Evolutionary conservation across 2,329 filamentous ascomycete genomes (phyloP), one percentile per base, ranked within the genome.

Genomic region (Lasiodiplodia gonubiensis): DNA sequence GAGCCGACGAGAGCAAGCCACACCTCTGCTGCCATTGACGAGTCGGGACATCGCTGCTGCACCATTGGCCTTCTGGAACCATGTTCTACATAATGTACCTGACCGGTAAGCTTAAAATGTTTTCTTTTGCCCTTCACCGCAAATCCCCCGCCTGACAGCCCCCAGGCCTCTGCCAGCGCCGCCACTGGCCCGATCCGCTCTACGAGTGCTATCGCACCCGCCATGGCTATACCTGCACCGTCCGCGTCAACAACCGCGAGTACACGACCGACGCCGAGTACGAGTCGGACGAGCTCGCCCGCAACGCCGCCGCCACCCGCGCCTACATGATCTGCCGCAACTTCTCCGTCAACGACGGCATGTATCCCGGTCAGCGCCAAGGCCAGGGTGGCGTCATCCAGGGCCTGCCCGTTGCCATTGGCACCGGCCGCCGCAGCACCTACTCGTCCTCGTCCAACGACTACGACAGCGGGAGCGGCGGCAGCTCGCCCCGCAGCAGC

Each of bases 321-420:
- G 94, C 94, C 68, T 98, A 97, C 81, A 94, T 97, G 88, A 95
- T 97, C 72, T 97, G 94, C 85, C 91, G 93, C 71, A 97, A 97
- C 85, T 97, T 97, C 82, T 97, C 93, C 67, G 92, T 96, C 79
- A 97, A 97, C 78, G 93, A 96, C 74, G 94, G 94, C 77, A 97
- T 97, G 93, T 88, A 86, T 70, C 88, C 82, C 76, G 75, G 85
- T 72, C 74, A 88, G 80, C 71, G 86, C 77, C 82, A 85, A 75
- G 78, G 86, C 78, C 76, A 86, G 78, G 71, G 83, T 78, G 79
- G 80, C 23, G 80, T 86, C 25, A 81, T 88, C 52, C 88, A 90
- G 77, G 88, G 88, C 5, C 79, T 89, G 27, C 88, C 88, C 1
- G 87, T 89, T 68, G 86, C 88, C 35, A 89, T 89, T 78, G 88